Evolutionary conservation across 805 yeast species (phyloP).

Genomic region (Lipomyces kockii): DNA sequence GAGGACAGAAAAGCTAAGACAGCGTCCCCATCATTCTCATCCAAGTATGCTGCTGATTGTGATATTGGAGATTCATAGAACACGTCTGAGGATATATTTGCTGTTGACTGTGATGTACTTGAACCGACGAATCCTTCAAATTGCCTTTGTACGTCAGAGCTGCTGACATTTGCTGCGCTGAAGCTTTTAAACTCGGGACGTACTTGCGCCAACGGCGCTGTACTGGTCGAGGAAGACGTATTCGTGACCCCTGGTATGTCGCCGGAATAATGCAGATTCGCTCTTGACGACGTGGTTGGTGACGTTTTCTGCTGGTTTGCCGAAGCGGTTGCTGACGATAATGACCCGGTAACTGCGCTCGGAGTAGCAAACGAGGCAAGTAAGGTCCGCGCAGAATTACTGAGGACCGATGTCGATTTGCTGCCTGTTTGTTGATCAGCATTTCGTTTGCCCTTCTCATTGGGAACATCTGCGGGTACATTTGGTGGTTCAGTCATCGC

Average conservation of each 20-base stretch:
- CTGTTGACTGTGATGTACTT: background rate
- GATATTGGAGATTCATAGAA: background rate
- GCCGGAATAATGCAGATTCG: background rate
- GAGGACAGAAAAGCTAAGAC: conserved; percentile 30
- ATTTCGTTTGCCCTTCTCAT: conserved; percentile 14
- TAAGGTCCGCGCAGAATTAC: conserved; percentile 18
- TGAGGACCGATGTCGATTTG: conserved; percentile 8
- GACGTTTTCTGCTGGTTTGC: conserved; percentile 12
- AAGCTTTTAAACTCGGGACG: background rate
- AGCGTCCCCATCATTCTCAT: conserved; percentile 28
- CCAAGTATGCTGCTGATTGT: background rate
- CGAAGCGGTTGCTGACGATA: conserved; percentile 9
- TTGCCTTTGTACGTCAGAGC: background rate
- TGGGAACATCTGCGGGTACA: background rate
- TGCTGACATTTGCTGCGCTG: background rate
- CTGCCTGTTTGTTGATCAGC: background rate
- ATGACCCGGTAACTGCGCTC: conserved; percentile 7
- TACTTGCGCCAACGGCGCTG: background rate
- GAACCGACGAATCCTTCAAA: background rate
- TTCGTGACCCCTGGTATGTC: background rate
- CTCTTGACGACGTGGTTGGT: background rate
- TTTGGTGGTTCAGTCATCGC: background rate
- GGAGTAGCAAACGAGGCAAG: conserved; percentile 25
- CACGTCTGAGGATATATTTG: background rate
- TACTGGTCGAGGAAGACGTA: background rate